These are phyloP conservation scores for Teunomyces pallodes DNA, from an alignment of 805 yeast genomes.

Conservation along the genomic window DNA sequence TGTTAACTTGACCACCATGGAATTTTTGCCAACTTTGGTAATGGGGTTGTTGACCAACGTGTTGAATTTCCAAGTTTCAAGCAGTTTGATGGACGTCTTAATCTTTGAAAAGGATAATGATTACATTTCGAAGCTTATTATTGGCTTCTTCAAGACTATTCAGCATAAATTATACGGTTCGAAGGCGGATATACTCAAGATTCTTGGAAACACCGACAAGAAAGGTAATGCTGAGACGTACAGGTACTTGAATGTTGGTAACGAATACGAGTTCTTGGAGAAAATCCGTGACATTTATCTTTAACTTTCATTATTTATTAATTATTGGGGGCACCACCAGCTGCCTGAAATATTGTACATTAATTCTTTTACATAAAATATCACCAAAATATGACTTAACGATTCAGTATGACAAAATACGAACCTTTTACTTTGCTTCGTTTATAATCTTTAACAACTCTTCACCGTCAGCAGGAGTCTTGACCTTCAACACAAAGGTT, in stretches of 20 bases:
- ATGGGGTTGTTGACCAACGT: slow-evolving; percentile 45
- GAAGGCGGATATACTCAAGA: slow-evolving; percentile 42
- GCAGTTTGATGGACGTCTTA: slow-evolving; percentile 55
- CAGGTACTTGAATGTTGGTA: slow-evolving; percentile 48
- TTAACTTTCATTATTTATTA: slow-evolving; percentile 1
- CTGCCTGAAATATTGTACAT: slow-evolving; percentile 2
- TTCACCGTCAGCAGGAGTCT: slow-evolving; percentile 67
- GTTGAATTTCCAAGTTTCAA: slow-evolving; percentile 44
- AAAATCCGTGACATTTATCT: slow-evolving; percentile 1
- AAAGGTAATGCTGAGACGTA: slow-evolving; percentile 1
- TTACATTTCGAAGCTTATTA: slow-evolving; percentile 48
- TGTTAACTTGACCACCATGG: slow-evolving; percentile 38
- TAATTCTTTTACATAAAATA: slow-evolving; percentile 2
- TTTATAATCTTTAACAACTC: slow-evolving; percentile 41
- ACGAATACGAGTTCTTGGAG: slow-evolving; percentile 47
- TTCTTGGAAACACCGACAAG: slow-evolving; percentile 16
- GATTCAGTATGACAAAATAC: not conserved
- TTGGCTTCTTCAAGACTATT: slow-evolving; percentile 51
- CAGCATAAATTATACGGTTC: slow-evolving; percentile 51
- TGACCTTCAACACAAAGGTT: slow-evolving; percentile 73
- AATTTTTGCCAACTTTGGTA: slow-evolving; percentile 41
- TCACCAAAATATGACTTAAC: not conserved
- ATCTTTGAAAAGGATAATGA: slow-evolving; percentile 52
- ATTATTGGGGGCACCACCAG: not conserved
- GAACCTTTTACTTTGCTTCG: slow-evolving; percentile 17